These are phyloP conservation scores for Amyloporia xantha DNA, from an alignment of 768 basidiomycete genomes.

Conservation along the genomic window DNA sequence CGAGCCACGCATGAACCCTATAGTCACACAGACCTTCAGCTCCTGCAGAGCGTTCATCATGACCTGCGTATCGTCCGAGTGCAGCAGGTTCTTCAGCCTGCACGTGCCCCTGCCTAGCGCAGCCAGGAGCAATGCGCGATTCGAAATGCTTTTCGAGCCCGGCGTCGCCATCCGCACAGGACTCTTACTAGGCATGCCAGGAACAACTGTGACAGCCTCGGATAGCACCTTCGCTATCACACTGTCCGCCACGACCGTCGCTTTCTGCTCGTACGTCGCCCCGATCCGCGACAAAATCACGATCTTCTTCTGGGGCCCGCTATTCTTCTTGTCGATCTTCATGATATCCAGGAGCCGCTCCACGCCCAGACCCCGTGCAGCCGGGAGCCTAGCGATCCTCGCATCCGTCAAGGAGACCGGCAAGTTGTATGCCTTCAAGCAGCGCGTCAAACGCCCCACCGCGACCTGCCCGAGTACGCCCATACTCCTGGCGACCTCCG, in stretches of 20 bases:
- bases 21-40: constrained; percentile 55
- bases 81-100: constrained; percentile 81
- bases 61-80: constrained; percentile 97
- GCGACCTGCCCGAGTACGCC: constrained; percentile 88
- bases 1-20: constrained; percentile 2
- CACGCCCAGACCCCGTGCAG: constrained; percentile 67
- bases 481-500: constrained; percentile 83
- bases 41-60: constrained; percentile 95
- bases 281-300: constrained; percentile 90
- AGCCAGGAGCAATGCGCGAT: constrained; percentile 88
- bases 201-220: constrained; percentile 70
- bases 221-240: constrained; percentile 78
- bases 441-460: constrained; percentile 82
- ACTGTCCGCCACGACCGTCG: constrained; percentile 76
- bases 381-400: constrained; percentile 64
- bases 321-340: constrained; percentile 90
- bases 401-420: constrained; percentile 80
- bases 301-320: constrained; percentile 86
- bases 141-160: constrained; percentile 94
- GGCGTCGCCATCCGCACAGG: constrained; percentile 80
- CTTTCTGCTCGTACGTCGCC: constrained; percentile 85
- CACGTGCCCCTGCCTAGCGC: constrained; percentile 88
- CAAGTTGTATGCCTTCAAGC: constrained; percentile 86
- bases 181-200: constrained; percentile 50
- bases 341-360: constrained; percentile 86